A percentile compares a stretch with the other conserved stretches of the same genome.
Evolutionary conservation across 2,329 filamentous ascomycete genomes (phyloP).

Genomic region (Fusarium praegraminearum): DNA sequence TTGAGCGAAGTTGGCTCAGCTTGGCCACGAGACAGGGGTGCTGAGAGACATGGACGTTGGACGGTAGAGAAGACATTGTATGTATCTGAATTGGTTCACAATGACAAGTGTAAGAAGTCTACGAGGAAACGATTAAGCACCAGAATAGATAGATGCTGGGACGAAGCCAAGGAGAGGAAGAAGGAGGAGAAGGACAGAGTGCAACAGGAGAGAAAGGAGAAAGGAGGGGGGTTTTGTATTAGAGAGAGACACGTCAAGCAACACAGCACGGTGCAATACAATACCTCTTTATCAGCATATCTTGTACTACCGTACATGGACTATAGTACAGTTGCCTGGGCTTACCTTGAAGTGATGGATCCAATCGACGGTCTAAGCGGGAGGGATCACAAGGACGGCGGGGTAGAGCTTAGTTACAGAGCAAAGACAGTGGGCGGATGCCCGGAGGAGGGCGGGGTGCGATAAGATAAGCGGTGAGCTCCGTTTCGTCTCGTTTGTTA

Average conservation of each 20-base stretch:
- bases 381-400: constrained; percentile 41
- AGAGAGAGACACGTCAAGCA: constrained; percentile 25
- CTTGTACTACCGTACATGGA: constrained; percentile 25
- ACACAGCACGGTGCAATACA: not conserved
- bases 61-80: constrained; percentile 59
- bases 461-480: constrained; percentile 51
- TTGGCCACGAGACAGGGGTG: constrained; percentile 92
- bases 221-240: constrained; percentile 37
- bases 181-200: constrained; percentile 31
- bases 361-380: constrained; percentile 22
- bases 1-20: constrained; percentile 87
- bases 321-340: not conserved
- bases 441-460: constrained; percentile 38
- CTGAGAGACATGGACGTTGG: constrained; percentile 80
- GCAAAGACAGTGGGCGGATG: constrained; percentile 15
- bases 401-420: constrained; percentile 37
- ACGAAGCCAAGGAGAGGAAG: constrained; percentile 45
- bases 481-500: constrained; percentile 29
- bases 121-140: constrained; percentile 42
- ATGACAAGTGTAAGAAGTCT: constrained; percentile 17
- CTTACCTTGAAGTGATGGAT: constrained; percentile 23
- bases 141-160: constrained; percentile 39
- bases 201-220: constrained; percentile 23
- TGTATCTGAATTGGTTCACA: constrained; percentile 18
- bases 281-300: constrained; percentile 25